phyloP scores from a whole-genome alignment of 768 basidiomycete genomes.

The Phaeotremella skinneri region DNA sequence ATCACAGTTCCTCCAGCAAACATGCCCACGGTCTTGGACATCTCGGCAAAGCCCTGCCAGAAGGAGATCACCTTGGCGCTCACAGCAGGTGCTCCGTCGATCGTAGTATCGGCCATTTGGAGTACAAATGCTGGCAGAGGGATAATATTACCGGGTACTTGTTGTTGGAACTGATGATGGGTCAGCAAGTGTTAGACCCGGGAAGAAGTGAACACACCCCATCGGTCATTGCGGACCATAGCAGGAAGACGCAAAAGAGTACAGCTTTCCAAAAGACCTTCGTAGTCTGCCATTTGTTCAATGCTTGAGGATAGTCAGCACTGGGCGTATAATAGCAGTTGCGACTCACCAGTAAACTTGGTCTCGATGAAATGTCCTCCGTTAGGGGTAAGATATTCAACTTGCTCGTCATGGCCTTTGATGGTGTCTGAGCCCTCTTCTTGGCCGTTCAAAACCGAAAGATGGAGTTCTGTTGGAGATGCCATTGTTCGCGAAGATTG shows the following conservation, averaged over 20 bases:
- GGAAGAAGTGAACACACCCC: conserved; percentile 6
- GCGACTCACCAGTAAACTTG: neutral
- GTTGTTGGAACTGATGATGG: conserved; percentile 22
- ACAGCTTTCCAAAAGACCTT: conserved; percentile 24
- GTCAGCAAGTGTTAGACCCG: neutral
- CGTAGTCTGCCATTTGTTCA: neutral
- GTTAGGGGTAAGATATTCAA: too few relatives aligned
- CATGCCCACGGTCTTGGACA: conserved; percentile 30
- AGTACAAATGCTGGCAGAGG: conserved; percentile 20
- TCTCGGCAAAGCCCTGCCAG: conserved; percentile 30
- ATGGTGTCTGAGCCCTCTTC: too few relatives aligned
- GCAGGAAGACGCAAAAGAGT: conserved; percentile 20
- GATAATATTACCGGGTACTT: conserved; percentile 29
- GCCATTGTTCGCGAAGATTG: too few relatives aligned
- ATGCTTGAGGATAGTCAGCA: neutral
- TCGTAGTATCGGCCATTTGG: conserved; percentile 18
- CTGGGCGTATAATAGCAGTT: neutral
- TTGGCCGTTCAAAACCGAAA: too few relatives aligned
- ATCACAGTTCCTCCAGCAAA: conserved; percentile 21
- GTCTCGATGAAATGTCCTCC: too few relatives aligned
- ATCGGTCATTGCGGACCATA: conserved; percentile 27
- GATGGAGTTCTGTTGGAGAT: too few relatives aligned
- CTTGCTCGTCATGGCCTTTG: neutral
- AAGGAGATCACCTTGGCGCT: conserved; percentile 23
- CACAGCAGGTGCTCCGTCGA: conserved; percentile 24